Percentiles rank a stretch among this genome's conserved stretches.
These are phyloP conservation scores for Batkoa obscura DNA, from an alignment of 371 early-diverging fungal species.

Conservation along the genomic window DNA sequence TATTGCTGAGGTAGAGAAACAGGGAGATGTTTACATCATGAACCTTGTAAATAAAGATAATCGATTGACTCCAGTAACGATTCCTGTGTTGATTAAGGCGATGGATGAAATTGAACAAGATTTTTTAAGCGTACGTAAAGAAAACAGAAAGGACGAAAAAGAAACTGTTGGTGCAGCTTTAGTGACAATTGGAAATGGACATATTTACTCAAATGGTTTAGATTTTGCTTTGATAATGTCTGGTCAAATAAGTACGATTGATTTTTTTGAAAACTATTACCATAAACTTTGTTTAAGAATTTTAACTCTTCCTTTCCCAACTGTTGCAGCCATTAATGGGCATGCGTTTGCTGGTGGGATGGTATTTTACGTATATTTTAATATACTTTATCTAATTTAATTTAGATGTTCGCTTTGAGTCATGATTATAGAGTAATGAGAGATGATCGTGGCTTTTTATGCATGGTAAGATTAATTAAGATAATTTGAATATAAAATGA, in stretches of 20 bases:
- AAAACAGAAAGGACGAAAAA: conserved; percentile 10
- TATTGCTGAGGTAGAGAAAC: neutral
- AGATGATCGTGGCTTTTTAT: neutral
- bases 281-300: conserved; percentile 24
- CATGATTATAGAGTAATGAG: conserved; percentile 24
- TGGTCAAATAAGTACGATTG: conserved; percentile 12
- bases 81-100: conserved; percentile 27
- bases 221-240: conserved; percentile 25
- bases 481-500: neutral
- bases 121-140: conserved; percentile 12
- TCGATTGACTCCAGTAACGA: conserved; percentile 39
- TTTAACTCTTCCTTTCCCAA: conserved; percentile 49
- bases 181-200: conserved; percentile 39
- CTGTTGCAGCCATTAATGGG: conserved; percentile 67
- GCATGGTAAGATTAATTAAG: neutral
- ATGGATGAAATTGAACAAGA: conserved; percentile 35
- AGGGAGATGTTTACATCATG: conserved; percentile 23
- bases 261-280: conserved; percentile 22
- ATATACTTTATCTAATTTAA: neutral
- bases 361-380: neutral
- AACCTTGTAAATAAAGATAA: conserved; percentile 41
- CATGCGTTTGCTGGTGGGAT: conserved; percentile 71
- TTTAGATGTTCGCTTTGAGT: conserved; percentile 48
- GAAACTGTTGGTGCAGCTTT: conserved; percentile 23
- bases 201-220: conserved; percentile 60